Conservation (phyloP, 1,284 basidiomycete genomes). For the Melanopsichium pennsylvanicum region DNA sequence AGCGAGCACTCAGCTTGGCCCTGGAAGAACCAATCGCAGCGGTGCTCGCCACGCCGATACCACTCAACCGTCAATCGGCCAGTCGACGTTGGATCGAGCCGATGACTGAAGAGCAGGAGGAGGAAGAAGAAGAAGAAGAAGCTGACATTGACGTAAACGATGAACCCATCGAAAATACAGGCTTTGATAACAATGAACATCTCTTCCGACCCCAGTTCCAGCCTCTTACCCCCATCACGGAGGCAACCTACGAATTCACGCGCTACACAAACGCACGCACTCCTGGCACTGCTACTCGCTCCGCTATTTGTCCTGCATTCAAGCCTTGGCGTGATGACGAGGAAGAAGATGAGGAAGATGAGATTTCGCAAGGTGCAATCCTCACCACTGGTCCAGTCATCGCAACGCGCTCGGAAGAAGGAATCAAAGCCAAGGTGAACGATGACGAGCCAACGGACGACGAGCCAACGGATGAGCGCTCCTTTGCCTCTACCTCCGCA, state of each 20-base stretch:
- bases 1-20: neutral
- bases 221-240: conserved; percentile 60
- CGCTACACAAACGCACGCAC: conserved; percentile 51
- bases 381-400: conserved; percentile 22
- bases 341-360: conserved; percentile 22
- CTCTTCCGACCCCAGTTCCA: conserved; percentile 47
- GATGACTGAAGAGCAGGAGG: conserved; percentile 41
- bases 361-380: conserved; percentile 8
- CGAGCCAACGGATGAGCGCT: conserved; percentile 27
- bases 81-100: conserved; percentile 47
- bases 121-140: conserved; percentile 37
- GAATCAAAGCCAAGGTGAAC: no score
- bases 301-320: conserved; percentile 16
- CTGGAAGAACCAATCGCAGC: neutral
- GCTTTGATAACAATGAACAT: conserved; percentile 24
- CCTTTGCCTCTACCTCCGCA: conserved; percentile 31
- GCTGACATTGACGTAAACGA: conserved; percentile 23
- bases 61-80: conserved; percentile 25
- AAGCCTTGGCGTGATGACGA: conserved; percentile 27
- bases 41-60: conserved; percentile 44
- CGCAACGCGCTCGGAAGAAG: neutral
- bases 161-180: conserved; percentile 10
- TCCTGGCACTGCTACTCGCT: conserved; percentile 41
- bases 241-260: conserved; percentile 56
- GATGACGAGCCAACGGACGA: no score